Evolutionary conservation across 306 rosid genomes (phyloP).

Genomic region (Citrullus mucosospermus): DNA sequence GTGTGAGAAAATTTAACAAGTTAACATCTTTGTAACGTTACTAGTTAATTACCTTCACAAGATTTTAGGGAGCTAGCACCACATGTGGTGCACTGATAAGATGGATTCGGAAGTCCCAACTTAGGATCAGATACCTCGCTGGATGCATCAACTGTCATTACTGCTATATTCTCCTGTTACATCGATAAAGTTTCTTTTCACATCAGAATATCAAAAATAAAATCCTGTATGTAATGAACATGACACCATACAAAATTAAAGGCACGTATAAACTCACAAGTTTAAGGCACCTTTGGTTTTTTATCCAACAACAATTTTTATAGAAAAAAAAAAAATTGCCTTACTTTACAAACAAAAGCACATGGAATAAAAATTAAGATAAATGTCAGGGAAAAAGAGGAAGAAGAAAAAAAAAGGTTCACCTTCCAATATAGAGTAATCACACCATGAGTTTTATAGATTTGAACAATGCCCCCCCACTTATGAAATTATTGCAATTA

Average conservation of each 20-base stretch:
- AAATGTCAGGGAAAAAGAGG: background rate
- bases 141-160: constrained; percentile 32
- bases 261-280: background rate
- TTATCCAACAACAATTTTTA: background rate
- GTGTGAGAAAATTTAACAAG: constrained; percentile 1
- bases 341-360: background rate
- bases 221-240: background rate
- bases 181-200: background rate
- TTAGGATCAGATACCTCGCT: constrained; percentile 64
- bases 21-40: constrained; percentile 1
- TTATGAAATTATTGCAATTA: no score
- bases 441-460: no score
- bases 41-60: constrained; percentile 59
- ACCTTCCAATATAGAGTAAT: background rate
- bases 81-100: constrained; percentile 61
- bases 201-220: background rate
- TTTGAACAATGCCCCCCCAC: no score
- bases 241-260: background rate
- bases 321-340: background rate
- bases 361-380: background rate
- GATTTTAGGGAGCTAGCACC: constrained; percentile 35
- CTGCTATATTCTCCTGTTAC: constrained; percentile 52
- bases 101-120: constrained; percentile 79
- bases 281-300: background rate
- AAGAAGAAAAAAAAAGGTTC: background rate